These are phyloP conservation scores for Nepenthes mirabilis DNA, from an alignment of 148 eudicot genomes.

Conservation along the genomic window DNA sequence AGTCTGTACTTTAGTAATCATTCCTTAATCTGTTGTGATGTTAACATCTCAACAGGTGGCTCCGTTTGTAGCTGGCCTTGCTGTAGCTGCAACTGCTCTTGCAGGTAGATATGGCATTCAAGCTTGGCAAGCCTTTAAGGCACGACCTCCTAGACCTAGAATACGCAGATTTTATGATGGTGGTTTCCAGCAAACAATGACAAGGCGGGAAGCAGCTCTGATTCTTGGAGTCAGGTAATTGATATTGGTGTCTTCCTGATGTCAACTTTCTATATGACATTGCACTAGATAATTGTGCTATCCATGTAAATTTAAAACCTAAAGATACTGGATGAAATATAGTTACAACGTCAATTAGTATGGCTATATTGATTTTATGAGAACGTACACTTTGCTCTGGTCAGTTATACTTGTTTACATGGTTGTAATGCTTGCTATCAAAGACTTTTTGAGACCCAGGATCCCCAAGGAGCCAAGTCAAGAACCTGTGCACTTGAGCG, in stretches of 20 bases:
- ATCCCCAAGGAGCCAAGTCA: no score
- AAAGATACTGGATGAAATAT: background rate
- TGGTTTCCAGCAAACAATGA: slow-evolving; percentile 61
- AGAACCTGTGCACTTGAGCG: no score
- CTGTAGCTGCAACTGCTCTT: slow-evolving; percentile 68
- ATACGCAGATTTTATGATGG: slow-evolving; percentile 70
- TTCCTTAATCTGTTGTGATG: background rate
- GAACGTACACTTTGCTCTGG: no score
- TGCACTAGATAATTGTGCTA: background rate
- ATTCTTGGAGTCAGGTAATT: slow-evolving; percentile 80
- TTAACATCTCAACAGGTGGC: slow-evolving; percentile 24
- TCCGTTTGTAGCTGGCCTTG: slow-evolving; percentile 58
- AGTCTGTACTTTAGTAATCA: no score
- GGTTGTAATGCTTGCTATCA: no score
- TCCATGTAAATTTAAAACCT: background rate
- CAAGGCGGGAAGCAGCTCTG: slow-evolving; percentile 73
- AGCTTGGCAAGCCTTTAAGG: slow-evolving; percentile 92
- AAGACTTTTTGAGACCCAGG: no score
- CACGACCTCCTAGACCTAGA: slow-evolving; percentile 37
- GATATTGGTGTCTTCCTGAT: background rate
- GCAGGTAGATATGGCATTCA: slow-evolving; percentile 65
- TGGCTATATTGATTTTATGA: no score
- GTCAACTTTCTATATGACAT: background rate
- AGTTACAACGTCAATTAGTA: no score
- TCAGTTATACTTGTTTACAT: no score